Conservation (phyloP, 805 yeast genomes). For the Spencermartinsiella europaea region DNA sequence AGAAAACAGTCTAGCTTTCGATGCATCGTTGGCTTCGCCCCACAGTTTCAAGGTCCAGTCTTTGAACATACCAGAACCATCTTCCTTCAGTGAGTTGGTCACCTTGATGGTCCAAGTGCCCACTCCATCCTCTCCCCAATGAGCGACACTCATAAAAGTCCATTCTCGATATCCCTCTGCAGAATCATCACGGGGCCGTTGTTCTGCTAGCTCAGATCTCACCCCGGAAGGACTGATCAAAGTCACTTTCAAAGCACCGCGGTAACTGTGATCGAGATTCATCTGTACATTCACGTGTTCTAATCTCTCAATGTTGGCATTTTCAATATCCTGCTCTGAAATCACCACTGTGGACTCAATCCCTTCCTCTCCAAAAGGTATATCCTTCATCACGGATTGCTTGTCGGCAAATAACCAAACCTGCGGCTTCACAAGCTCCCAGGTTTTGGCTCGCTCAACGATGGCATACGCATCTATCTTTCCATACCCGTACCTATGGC, state of each 20-base stretch:
- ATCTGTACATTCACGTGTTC: conserved; percentile 87
- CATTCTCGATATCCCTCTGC: conserved; percentile 64
- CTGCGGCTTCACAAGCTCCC: conserved; percentile 89
- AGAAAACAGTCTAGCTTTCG: conserved; percentile 54
- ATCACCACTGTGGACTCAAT: conserved; percentile 31
- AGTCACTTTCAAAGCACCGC: conserved; percentile 67
- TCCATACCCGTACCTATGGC: conserved; percentile 90
- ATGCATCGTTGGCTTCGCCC: conserved; percentile 70
- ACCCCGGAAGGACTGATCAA: conserved; percentile 74
- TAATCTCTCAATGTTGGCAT: conserved; percentile 58
- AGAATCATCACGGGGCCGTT: conserved; percentile 54
- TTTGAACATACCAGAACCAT: conserved; percentile 37
- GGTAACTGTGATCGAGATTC: conserved; percentile 52
- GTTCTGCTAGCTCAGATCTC: conserved; percentile 65
- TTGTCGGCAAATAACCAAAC: conserved; percentile 62
- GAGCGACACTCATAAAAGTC: conserved; percentile 97
- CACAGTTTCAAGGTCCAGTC: conserved; percentile 76
- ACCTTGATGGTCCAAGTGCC: conserved; percentile 84
- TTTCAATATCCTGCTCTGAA: conserved; percentile 42
- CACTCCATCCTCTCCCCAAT: conserved; percentile 81
- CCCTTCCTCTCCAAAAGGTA: conserved; percentile 18
- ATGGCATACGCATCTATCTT: conserved; percentile 76
- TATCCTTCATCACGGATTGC: conserved; percentile 30
- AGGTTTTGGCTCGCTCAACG: conserved; percentile 64
- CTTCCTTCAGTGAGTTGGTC: conserved; percentile 23